Evolutionary conservation across 768 basidiomycete genomes (phyloP), one percentile per base, ranked within the genome.

Genomic region (Pleurotus cornucopiae): DNA sequence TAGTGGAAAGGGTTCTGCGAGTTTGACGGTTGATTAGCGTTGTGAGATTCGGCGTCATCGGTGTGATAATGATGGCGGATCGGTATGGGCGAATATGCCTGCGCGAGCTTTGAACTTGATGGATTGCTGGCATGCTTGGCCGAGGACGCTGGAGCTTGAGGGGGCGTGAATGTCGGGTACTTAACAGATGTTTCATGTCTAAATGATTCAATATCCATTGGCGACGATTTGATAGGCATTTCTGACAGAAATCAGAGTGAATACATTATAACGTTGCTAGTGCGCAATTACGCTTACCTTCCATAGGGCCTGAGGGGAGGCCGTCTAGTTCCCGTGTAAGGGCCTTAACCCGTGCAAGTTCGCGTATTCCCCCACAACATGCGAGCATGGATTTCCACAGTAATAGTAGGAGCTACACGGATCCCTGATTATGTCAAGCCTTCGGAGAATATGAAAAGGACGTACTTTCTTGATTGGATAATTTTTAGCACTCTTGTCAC

Each of bases 381-480:
- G 92, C 85, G 46, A 99, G 74, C 40, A 98, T 71, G 0, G 91
- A 85, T 68, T 98, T 99, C 97, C 97, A 99, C 6, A 97, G 75
- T 0, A 99, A 82, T 13, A 98, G 82, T 11, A 99, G 81, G 2
- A 98, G 83, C 95, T 97, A 62, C 4, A 16, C 3, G 54, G 21
- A 54, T 14, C 5, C 21, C 25, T 47, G 26, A 55, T 59, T 41
- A 58, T 9, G 39, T 46, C 39, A 30, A 60, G 45, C 21, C 49
- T 39, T 47, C 53, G 41, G 55, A 54, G 58, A 54, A 58, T 46
- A 38, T 39, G 37, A 16, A 54, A 54, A 47, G 41, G 25, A 47
- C 68, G 18, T 52, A 91, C 94, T 82, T 98, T 98, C 74, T 98
- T 99, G 63, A 97, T 90, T 0, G 97, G 97, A 71, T 97, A 99